A percentile compares a stretch with the other conserved stretches of the same genome.
phyloP scores from a whole-genome alignment of 1,139 yeast species.

The Kurtzmaniella natalensis region DNA sequence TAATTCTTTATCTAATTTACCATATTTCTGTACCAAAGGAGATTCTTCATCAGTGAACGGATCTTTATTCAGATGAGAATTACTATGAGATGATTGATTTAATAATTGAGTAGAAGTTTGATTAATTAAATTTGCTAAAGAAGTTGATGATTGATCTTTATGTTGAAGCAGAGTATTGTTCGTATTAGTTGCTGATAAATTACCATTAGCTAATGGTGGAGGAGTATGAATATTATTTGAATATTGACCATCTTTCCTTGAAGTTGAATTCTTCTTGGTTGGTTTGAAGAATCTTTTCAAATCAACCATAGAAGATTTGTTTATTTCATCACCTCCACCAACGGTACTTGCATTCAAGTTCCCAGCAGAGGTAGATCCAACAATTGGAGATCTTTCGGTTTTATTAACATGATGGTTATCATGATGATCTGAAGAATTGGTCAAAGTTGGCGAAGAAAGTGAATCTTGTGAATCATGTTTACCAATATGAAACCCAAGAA shows the following conservation, averaged over 20 bases:
- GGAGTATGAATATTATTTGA: constrained; percentile 29
- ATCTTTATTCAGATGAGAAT: constrained; percentile 21
- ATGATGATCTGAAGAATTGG: constrained; percentile 24
- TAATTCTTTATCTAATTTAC: constrained; percentile 80
- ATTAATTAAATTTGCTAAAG: constrained; percentile 41
- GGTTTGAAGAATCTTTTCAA: constrained; percentile 40
- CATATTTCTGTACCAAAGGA: constrained; percentile 77
- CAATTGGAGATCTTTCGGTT: constrained; percentile 4
- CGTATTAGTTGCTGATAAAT: constrained; percentile 2
- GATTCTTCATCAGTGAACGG: constrained; percentile 53
- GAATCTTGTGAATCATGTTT: constrained; percentile 37
- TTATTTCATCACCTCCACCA: constrained; percentile 20
- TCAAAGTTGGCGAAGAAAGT: constrained; percentile 28
- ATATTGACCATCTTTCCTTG: constrained; percentile 19
- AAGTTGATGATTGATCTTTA: constrained; percentile 37
- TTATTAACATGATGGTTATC: constrained; percentile 13
- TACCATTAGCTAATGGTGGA: constrained; percentile 20
- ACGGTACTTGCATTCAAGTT: constrained; percentile 4
- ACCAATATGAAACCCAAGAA: constrained; percentile 36
- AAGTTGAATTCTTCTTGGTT: constrained; percentile 26
- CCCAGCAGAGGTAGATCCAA: constrained; percentile 3
- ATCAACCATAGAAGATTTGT: constrained; percentile 37
- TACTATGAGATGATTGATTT: constrained; percentile 32
- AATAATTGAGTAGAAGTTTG: constrained; percentile 43
- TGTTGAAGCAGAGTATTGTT: constrained; percentile 14